phyloP scores from a whole-genome alignment of 2,329 filamentous ascomycete species.

The Huntiella abstrusa region DNA sequence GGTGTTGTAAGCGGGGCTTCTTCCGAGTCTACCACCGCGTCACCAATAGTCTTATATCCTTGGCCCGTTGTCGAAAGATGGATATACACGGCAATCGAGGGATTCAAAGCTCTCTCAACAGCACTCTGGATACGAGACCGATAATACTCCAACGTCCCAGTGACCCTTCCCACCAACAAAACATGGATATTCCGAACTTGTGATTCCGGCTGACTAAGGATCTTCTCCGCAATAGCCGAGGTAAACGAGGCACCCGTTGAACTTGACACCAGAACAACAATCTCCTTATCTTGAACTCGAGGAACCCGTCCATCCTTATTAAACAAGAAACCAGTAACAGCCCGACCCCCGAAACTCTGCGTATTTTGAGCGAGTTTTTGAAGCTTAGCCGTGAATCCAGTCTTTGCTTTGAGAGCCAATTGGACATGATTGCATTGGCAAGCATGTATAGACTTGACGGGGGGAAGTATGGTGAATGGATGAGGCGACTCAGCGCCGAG shows the following conservation, averaged over 20 bases:
- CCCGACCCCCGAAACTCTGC: constrained; percentile 15
- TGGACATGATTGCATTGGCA: constrained; percentile 41
- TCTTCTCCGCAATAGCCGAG: constrained; percentile 33
- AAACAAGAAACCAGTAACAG: constrained; percentile 28
- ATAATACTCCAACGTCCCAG: constrained; percentile 27
- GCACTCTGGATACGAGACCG: constrained; percentile 22
- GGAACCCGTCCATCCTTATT: constrained; percentile 39
- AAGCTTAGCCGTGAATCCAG: constrained; percentile 36
- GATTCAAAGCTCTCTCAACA: constrained; percentile 26
- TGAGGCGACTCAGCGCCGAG: constrained; percentile 36
- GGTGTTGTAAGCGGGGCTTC: not conserved
- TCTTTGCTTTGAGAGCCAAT: constrained; percentile 36
- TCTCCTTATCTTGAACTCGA: constrained; percentile 38
- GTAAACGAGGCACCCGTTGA: constrained; percentile 45
- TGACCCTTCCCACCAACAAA: constrained; percentile 37
- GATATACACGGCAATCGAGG: not conserved
- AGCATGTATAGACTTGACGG: constrained; percentile 28
- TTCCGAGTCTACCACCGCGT: not conserved
- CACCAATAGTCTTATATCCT: constrained; percentile 6
- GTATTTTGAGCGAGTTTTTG: constrained; percentile 26
- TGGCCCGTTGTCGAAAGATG: constrained; percentile 8
- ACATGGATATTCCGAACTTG: constrained; percentile 17
- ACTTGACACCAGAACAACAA: constrained; percentile 39
- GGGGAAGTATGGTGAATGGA: constrained; percentile 41
- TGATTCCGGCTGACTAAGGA: constrained; percentile 24